Evolutionary conservation across 2,329 filamentous ascomycete genomes (phyloP), one percentile per base, ranked within the genome.

Genomic region (Hymenoscyphus occultus): DNA sequence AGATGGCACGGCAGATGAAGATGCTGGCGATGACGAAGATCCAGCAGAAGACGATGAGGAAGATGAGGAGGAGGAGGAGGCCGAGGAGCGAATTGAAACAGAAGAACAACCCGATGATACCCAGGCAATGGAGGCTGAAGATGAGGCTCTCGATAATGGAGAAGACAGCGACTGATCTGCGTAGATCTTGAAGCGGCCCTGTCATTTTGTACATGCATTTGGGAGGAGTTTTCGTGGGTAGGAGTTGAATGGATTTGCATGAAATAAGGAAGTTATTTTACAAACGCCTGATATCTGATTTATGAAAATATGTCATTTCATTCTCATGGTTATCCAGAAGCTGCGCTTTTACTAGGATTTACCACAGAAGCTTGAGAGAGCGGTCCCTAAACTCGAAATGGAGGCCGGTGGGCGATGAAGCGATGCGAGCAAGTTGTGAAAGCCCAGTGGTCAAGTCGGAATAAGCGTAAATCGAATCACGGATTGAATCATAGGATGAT

Each of bases 121-220:
- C 59, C 82, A 79, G 68, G 81, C 81, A 3, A 79, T 80, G 22
- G 80, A 80, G 51, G 75, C 71, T 1, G 77, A 79, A 9, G 83
- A 80, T 64, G 88, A 90, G 69, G 87, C 86, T 13, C 75, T 89
- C 65, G 86, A 88, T 69, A 78, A 81, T 72, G 85, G 83, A 12
- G 82, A 84, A 61, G 86, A 88, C 65, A 74, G 72, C 42, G 72
- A 74, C 64, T 74, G 65, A 60, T 56, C 12, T 14, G 31, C 32
- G 48, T 22, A 19, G 48, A 39, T 14, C 58, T 16, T 35, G 45
- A 22, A 51, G n/a, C 7, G n/a, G 32, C 48, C 32, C 54, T 56
- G 58, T 39, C 39, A 31, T 13, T 22, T 59, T 12, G 32, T 14
- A 35, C 59, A 39, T 19, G 45, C 59, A 54, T 61, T 48, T 54